These are phyloP conservation scores for Diaporthe ampelina DNA, from an alignment of 2,329 filamentous ascomycete species.

Conservation along the genomic window DNA sequence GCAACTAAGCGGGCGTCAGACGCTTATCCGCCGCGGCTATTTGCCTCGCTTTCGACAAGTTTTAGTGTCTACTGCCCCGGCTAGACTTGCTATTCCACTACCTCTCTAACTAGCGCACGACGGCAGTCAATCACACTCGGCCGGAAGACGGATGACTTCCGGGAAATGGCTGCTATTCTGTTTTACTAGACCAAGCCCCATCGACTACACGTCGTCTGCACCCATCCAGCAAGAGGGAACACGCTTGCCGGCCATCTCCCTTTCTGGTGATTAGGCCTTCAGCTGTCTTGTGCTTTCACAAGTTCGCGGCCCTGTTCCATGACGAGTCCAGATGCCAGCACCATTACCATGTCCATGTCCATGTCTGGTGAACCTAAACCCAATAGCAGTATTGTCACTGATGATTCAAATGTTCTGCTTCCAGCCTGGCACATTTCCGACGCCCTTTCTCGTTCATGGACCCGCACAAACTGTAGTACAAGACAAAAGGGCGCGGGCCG, in stretches of 20 bases:
- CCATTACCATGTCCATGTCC: too few relatives aligned
- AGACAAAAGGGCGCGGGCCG: not conserved
- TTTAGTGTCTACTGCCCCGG: not conserved
- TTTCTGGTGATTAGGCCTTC: not conserved
- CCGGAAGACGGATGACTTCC: not conserved
- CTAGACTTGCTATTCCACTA: not conserved
- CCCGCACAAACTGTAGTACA: not conserved
- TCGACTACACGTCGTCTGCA: too few relatives aligned
- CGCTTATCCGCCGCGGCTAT: constrained; percentile 39
- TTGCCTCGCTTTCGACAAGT: not conserved
- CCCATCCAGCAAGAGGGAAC: not conserved
- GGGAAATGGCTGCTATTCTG: not conserved
- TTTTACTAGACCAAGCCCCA: not conserved
- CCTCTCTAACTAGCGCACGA: too few relatives aligned
- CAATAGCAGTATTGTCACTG: not conserved
- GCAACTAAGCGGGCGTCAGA: constrained; percentile 38
- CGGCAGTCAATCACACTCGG: not conserved
- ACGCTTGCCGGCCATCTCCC: too few relatives aligned
- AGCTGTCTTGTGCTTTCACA: not conserved
- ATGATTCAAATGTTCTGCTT: constrained; percentile 6
- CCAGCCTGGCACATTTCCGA: constrained; percentile 2
- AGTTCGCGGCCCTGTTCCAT: not conserved
- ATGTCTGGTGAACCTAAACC: too few relatives aligned
- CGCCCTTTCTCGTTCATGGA: not conserved
- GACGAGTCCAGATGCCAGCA: too few relatives aligned